Base-by-base conservation (phyloP, 2,329 filamentous ascomycete genomes). In the Xylariaceae sp. region DNA sequence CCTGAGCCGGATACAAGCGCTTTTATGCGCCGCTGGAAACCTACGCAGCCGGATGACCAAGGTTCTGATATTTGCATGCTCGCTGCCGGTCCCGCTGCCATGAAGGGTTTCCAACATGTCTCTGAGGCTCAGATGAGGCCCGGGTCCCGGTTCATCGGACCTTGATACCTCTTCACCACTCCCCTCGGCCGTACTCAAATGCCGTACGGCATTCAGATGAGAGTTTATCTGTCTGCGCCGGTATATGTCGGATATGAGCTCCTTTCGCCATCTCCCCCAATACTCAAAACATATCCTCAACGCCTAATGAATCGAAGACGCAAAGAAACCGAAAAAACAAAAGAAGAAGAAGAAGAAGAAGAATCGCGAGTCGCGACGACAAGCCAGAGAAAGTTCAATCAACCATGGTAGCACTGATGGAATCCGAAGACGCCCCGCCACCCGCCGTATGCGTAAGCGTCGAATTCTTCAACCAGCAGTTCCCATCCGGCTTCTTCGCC, bases 401-500 rank as follows among this genome's bases (percentile, higher is more conserved):
- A 19, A 53, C 35, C 27, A 42, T 47, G 11, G 51, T 54, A 3
- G 52, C 52, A 30, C 47, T 45, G 19, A 50, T 40, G n/a, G 3
- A 44, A 2, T 19, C 29, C 26, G 31, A 11, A 7, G 9, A 35
- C 1, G 5, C 11, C 4, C 29, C 42, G 42, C 8, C 8, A 2
- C 53, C 42, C 26, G 41, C 4, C 6, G 7, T 29, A 27, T 47
- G 30, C 26, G 9, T 47, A 26, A 50, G 29, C 26, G 53, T 50
- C 12, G 50, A 53, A 12, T 53, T 53, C 19, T 53, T 53, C 34
- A 54, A 29, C 32, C 47, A 54, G 47, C 53, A 54, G 31, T 54
- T 54, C 8, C 30, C 35, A 7, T 29, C 26, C 5, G 26, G 5
- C 4, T 12, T 11, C 1, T 29, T 41, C 8, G 47, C 26, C 42